Conservation (phyloP, 345 rosid genomes). For the Theobroma cacao region DNA sequence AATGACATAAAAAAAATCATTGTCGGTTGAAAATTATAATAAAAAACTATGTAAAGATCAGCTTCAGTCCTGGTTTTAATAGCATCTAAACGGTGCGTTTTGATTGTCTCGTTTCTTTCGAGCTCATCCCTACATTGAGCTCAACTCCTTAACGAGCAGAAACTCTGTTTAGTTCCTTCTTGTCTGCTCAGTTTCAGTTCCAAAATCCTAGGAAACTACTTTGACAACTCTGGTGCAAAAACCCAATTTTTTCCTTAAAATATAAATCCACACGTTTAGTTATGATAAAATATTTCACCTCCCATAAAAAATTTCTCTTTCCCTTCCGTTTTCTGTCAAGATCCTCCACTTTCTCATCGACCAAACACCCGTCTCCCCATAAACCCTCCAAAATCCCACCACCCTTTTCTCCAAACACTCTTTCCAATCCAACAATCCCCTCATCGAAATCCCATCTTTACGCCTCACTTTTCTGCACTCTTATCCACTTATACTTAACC, state of each 20-base stretch:
- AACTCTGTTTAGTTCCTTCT: background rate
- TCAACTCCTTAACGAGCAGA: background rate
- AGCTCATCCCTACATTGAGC: background rate
- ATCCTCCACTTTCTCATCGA: slow-evolving; percentile 27
- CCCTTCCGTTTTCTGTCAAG: slow-evolving; percentile 22
- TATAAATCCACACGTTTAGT: background rate
- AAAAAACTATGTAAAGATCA: no score
- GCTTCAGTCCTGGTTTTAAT: no score
- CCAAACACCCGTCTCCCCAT: slow-evolving; percentile 14
- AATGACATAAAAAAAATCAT: no score
- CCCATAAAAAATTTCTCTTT: slow-evolving; percentile 17
- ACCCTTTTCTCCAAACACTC: background rate
- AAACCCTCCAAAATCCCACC: slow-evolving; percentile 8
- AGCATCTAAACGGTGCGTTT: background rate
- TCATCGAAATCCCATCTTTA: slow-evolving; percentile 37
- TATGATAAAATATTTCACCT: slow-evolving; percentile 33
- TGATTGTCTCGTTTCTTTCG: background rate
- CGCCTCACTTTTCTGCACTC: slow-evolving; percentile 68
- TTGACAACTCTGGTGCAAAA: background rate
- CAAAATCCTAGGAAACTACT: background rate
- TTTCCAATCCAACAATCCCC: slow-evolving; percentile 6
- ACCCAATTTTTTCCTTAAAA: background rate
- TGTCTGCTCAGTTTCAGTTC: slow-evolving; percentile 1
- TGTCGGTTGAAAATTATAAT: no score
- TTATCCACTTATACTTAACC: slow-evolving; percentile 59